These are phyloP conservation scores for Cardamine occulta DNA, from an alignment of 345 rosid species.

Conservation along the genomic window DNA sequence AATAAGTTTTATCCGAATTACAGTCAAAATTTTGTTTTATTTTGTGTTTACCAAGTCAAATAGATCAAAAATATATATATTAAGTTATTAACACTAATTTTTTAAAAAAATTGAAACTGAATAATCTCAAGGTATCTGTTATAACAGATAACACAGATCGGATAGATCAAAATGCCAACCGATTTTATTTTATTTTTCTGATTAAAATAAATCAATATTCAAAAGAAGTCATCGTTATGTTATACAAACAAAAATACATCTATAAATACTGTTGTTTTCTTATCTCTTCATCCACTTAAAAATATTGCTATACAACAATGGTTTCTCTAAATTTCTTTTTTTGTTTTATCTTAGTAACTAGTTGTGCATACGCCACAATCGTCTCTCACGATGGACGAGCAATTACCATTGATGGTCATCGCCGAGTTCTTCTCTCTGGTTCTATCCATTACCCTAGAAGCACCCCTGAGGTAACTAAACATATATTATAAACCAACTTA, in stretches of 20 bases:
- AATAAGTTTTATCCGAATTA: no score
- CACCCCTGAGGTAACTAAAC: conserved; percentile 46
- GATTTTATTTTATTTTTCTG: neutral
- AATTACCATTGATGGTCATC: conserved; percentile 55
- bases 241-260: neutral
- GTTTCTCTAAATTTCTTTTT: conserved; percentile 14
- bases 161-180: no score
- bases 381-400: conserved; percentile 51
- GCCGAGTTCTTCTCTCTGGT: conserved; percentile 51
- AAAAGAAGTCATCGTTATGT: neutral
- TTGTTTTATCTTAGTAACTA: conserved; percentile 1
- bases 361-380: conserved; percentile 17
- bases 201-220: neutral
- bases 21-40: neutral
- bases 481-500: neutral
- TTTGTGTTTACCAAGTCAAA: neutral
- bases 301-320: conserved; percentile 5
- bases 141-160: no score
- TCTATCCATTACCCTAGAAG: conserved; percentile 61
- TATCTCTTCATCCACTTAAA: neutral
- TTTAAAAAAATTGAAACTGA: neutral
- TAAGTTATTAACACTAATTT: no score
- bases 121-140: neutral
- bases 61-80: no score
- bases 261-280: neutral